A percentile compares a stretch with the other conserved stretches of the same genome.
phyloP scores from a whole-genome alignment of 345 rosid species.

The Populus ilicifolia region DNA sequence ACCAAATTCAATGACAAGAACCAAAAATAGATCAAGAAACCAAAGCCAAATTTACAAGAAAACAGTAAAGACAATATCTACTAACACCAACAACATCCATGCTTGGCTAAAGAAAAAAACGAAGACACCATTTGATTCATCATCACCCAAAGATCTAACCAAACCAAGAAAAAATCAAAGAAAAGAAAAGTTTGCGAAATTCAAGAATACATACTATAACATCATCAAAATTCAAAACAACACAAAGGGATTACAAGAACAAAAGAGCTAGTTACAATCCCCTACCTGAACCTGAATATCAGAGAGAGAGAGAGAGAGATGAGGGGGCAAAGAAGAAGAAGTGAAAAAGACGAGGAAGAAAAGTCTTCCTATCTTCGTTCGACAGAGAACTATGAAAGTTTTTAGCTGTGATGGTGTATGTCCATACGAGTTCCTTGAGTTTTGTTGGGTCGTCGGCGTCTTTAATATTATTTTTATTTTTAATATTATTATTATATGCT shows the following conservation, averaged over 20 bases:
- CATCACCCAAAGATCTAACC: slow-evolving; percentile 21
- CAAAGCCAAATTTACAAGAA: too few relatives aligned
- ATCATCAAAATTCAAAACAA: not conserved
- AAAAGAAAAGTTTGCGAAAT: not conserved
- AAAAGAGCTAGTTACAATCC: slow-evolving; percentile 1
- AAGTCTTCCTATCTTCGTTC: not conserved
- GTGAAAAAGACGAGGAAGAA: not conserved
- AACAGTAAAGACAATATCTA: too few relatives aligned
- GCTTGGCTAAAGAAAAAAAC: not conserved
- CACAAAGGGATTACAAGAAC: not conserved
- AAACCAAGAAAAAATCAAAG: not conserved
- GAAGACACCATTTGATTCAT: slow-evolving; percentile 4
- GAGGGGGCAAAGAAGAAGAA: not conserved
- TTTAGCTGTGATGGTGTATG: not conserved
- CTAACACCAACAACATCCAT: not conserved
- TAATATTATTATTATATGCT: not conserved
- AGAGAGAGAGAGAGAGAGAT: not conserved
- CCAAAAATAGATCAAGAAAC: not conserved
- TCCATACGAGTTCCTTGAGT: not conserved
- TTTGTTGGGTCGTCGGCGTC: slow-evolving; percentile 27
- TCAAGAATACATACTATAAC: not conserved
- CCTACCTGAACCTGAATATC: slow-evolving; percentile 7
- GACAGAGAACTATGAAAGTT: not conserved
- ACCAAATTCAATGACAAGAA: not conserved
- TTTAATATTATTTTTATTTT: not conserved